Evolutionary conservation across 2,329 filamentous ascomycete genomes (phyloP).

Genomic region (Tolypocladium cylindrosporum): DNA sequence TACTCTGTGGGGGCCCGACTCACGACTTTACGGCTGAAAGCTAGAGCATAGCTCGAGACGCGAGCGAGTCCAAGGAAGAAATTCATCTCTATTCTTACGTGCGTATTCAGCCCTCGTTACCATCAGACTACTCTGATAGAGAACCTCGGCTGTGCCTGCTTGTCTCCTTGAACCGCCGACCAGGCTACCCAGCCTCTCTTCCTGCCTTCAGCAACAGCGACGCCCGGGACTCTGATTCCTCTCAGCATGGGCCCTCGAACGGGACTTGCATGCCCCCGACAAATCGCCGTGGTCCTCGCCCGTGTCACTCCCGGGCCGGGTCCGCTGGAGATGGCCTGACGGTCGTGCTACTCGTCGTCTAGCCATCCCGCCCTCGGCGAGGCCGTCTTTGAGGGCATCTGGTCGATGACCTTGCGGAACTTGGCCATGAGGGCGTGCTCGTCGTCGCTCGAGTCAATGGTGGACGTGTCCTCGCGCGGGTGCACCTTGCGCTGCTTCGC

Average conservation of each 20-base stretch:
- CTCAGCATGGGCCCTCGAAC: not conserved
- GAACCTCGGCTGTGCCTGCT: not conserved
- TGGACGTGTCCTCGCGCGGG: not conserved
- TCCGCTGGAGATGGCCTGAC: not conserved
- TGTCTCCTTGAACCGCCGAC: not conserved
- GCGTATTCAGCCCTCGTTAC: not conserved
- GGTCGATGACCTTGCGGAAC: not conserved
- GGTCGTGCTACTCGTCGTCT: not conserved
- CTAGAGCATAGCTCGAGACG: not conserved
- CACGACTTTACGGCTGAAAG: not conserved
- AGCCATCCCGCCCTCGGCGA: not conserved
- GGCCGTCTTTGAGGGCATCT: not conserved
- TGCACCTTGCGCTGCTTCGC: too few species aligned
- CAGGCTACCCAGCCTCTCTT: not conserved
- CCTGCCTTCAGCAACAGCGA: not conserved
- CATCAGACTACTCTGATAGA: not conserved
- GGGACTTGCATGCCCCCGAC: not conserved
- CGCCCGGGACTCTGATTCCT: too few species aligned
- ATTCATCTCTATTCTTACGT: not conserved
- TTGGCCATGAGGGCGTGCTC: not conserved
- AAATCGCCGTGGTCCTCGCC: not conserved
- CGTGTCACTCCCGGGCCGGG: not conserved
- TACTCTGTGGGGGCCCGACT: not conserved
- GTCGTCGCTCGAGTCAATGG: not conserved
- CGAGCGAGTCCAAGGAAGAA: not conserved